phyloP scores from a whole-genome alignment of 1,284 basidiomycete genomes.

The Fomitopsis betulina region DNA sequence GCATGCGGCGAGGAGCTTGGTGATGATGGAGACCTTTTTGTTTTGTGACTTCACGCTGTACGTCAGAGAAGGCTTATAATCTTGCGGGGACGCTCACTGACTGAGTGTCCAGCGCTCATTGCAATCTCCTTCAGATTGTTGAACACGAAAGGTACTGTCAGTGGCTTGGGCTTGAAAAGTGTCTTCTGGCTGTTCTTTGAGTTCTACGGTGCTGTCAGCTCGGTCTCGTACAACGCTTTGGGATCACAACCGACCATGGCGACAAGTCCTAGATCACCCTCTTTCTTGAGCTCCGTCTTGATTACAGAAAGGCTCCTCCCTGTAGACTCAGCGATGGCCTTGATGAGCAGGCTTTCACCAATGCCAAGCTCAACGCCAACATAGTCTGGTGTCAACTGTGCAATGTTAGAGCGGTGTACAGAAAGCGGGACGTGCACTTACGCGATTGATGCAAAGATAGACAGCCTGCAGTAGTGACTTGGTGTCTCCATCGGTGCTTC shows the following conservation, averaged over 20 bases:
- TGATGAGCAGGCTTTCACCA: constrained; percentile 92
- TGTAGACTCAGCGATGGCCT: constrained; percentile 94
- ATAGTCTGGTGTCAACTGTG: constrained; percentile 91
- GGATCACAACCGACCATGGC: constrained; percentile 65
- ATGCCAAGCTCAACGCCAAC: constrained; percentile 95
- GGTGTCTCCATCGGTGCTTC: constrained; percentile 68
- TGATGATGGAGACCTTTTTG: constrained; percentile 95
- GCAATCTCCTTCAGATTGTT: constrained; percentile 85
- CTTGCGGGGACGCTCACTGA: constrained; percentile 28
- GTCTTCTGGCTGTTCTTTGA: constrained; percentile 95
- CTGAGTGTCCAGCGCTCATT: constrained; percentile 76
- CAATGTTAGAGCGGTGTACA: neutral
- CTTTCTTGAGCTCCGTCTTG: constrained; percentile 90
- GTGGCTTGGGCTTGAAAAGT: constrained; percentile 89
- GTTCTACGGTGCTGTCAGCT: constrained; percentile 45
- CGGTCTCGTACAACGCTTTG: neutral
- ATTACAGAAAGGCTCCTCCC: constrained; percentile 81
- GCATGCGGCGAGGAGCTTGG: constrained; percentile 90
- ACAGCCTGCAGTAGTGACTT: constrained; percentile 82
- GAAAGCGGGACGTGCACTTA: constrained; percentile 32
- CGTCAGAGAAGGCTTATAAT: too few species aligned
- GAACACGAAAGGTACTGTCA: constrained; percentile 90
- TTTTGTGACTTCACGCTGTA: constrained; percentile 66
- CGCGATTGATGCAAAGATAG: constrained; percentile 96
- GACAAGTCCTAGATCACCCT: constrained; percentile 94